phyloP scores from a whole-genome alignment of 495 filamentous ascomycete species.

The Aspergillus nanangensis region DNA sequence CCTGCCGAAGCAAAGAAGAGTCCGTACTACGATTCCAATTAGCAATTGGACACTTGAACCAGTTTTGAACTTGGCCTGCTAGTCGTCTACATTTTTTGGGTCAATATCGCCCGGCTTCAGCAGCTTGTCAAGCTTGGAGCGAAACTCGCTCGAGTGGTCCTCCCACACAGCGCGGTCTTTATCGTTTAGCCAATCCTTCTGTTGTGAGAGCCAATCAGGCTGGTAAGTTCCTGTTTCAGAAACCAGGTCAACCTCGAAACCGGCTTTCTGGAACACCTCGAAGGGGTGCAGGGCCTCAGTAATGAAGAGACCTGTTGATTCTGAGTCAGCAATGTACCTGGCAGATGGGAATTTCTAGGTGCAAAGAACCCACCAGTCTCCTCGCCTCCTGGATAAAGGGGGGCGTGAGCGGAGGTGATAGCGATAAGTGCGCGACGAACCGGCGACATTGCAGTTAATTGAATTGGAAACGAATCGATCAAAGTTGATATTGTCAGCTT shows the following conservation, averaged over 20 bases:
- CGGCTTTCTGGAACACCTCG: conserved; percentile 36
- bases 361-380: conserved; percentile 15
- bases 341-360: neutral
- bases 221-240: conserved; percentile 45
- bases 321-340: neutral
- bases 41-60: neutral
- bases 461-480: neutral
- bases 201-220: conserved; percentile 41
- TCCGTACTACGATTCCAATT: conserved; percentile 16
- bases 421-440: conserved; percentile 41
- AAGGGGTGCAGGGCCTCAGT: conserved; percentile 46
- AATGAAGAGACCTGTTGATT: conserved; percentile 34
- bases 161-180: conserved; percentile 35
- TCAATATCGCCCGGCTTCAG: conserved; percentile 22
- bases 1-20: conserved; percentile 47
- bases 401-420: conserved; percentile 40
- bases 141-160: conserved; percentile 35
- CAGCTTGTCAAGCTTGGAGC: conserved; percentile 31
- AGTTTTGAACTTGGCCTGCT: neutral
- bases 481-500: neutral
- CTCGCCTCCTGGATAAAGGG: conserved; percentile 35
- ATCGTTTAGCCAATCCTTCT: conserved; percentile 36
- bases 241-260: conserved; percentile 45
- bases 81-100: conserved; percentile 3
- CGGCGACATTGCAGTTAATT: conserved; percentile 24